phyloP scores from a whole-genome alignment of 768 basidiomycete genomes.

The Suillus spraguei region DNA sequence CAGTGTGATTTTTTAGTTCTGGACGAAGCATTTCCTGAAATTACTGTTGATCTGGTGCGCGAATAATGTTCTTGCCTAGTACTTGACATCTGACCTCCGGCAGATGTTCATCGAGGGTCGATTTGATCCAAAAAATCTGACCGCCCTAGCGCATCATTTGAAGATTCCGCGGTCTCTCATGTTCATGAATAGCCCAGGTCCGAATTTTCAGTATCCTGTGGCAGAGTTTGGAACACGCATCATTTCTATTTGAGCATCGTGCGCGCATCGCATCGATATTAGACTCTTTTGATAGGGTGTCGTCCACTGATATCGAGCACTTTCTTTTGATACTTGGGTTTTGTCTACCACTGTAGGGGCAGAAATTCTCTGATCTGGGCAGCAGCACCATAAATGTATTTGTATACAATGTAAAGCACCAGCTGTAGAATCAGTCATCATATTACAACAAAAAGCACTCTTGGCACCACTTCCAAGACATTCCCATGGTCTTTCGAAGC shows the following conservation, averaged over 20 bases:
- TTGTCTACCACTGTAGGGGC: background rate
- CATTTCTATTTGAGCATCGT: slow-evolving; percentile 36
- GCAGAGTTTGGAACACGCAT: slow-evolving; percentile 57
- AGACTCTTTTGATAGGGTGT: background rate
- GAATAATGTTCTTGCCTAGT: background rate
- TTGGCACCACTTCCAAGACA: too few relatives aligned
- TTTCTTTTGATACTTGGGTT: background rate
- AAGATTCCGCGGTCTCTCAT: slow-evolving; percentile 55
- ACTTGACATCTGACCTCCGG: background rate
- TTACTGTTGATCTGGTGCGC: slow-evolving; percentile 61
- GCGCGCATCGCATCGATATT: background rate
- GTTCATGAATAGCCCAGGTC: slow-evolving; percentile 65
- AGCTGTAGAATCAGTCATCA: too few relatives aligned
- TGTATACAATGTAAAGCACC: background rate
- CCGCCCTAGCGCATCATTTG: slow-evolving; percentile 50
- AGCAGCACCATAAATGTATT: background rate
- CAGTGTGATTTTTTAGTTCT: slow-evolving; percentile 37
- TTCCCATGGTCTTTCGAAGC: too few relatives aligned
- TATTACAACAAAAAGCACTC: too few relatives aligned
- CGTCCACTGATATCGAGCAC: background rate
- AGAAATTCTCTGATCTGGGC: background rate
- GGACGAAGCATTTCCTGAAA: slow-evolving; percentile 66
- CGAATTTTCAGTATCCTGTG: slow-evolving; percentile 41
- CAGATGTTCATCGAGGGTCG: slow-evolving; percentile 48
- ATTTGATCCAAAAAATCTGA: slow-evolving; percentile 49